Evolutionary conservation across 1,284 basidiomycete genomes (phyloP).

Genomic region (Irpex sp.): DNA sequence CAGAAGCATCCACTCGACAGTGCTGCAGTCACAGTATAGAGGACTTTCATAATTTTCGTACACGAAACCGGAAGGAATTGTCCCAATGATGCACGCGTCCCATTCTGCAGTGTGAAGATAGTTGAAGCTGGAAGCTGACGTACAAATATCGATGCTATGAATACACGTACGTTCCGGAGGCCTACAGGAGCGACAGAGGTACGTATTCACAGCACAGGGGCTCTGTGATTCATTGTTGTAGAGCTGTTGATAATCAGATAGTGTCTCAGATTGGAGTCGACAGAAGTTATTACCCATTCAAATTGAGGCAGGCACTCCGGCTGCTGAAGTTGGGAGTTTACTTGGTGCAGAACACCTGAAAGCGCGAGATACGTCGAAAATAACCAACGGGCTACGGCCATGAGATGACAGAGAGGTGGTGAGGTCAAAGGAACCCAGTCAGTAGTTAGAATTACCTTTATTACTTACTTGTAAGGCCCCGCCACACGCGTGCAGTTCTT

Average conservation of each 20-base stretch:
- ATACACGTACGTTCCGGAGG: not conserved
- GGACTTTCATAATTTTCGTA: not conserved
- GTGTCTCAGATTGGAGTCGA: not conserved
- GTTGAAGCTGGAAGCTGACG: not conserved
- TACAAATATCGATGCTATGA: not conserved
- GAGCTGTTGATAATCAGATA: not conserved
- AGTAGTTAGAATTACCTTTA: too few species aligned
- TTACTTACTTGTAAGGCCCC: too few species aligned
- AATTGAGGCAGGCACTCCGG: too few species aligned
- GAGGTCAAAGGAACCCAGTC: too few species aligned
- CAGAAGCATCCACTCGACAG: not conserved
- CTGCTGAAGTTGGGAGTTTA: too few species aligned
- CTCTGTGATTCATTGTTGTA: not conserved
- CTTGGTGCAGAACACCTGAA: too few species aligned
- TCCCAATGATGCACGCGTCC: not conserved
- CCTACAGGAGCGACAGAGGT: not conserved
- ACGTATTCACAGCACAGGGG: not conserved
- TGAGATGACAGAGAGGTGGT: too few species aligned
- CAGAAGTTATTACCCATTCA: not conserved
- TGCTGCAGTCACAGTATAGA: not conserved
- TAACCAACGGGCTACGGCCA: too few species aligned
- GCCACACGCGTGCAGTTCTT: not conserved
- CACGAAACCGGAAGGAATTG: not conserved
- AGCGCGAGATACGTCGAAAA: too few species aligned
- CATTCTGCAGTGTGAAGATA: not conserved